Conservation (phyloP, 73 alveolate species). For the Effrenium voratum region DNA sequence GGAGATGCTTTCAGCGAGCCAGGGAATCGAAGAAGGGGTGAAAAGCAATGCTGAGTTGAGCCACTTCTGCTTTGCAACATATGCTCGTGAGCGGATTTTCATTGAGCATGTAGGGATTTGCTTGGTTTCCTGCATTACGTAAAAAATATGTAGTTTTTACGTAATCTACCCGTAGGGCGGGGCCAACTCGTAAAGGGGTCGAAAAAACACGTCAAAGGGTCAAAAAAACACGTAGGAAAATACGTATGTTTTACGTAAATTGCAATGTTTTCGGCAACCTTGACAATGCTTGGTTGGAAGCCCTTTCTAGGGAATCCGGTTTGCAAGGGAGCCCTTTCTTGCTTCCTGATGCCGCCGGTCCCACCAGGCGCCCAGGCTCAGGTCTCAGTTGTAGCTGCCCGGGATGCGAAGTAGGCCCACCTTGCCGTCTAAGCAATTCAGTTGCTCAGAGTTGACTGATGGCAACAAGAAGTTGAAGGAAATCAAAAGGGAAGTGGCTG, state of each 20-base stretch:
- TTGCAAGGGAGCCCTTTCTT: no score
- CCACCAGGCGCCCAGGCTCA: no score
- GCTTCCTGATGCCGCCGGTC: no score
- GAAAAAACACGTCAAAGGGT: neutral
- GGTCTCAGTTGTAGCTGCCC: no score
- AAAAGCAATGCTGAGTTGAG: neutral
- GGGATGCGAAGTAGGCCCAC: no score
- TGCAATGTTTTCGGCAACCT: no score
- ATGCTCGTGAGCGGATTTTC: neutral
- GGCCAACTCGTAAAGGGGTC: neutral
- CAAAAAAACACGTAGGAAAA: neutral
- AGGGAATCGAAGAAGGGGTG: neutral
- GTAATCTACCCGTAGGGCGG: neutral
- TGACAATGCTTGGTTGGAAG: no score
- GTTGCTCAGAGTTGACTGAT: no score
- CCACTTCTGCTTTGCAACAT: neutral
- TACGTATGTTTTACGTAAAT: neutral
- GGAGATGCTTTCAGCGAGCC: neutral
- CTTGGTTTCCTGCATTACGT: neutral
- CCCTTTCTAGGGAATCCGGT: no score
- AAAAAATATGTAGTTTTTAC: neutral
- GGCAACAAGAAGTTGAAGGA: no score
- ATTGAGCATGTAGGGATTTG: neutral
- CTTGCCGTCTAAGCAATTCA: no score
- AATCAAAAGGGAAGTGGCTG: no score